Evolutionary conservation across 139 green algal species (phyloP), one percentile per base, ranked within the genome.

Genomic region (Prasinococcaceae sp.): DNA sequence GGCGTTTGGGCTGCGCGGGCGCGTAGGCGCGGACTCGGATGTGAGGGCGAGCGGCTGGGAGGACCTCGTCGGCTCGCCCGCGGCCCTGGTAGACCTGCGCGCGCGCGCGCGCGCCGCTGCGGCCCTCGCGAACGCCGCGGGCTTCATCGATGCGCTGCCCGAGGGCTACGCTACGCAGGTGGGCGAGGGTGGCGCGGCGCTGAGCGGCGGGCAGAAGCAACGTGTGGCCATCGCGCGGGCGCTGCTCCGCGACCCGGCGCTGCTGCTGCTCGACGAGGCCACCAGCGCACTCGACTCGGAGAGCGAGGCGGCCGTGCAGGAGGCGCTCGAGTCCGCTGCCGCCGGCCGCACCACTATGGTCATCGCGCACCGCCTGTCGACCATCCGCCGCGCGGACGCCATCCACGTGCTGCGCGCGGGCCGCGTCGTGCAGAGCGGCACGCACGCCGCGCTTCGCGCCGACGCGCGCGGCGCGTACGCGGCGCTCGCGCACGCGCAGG

Each of bases 221-320:
- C 65, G 84, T 37, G 85, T 92, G 22, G 80, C 84, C 33, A 90
- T 92, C 19, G 82, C 84, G 20, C 72, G 83, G n/a, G n/a, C n/a
- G n/a, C n/a, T n/a, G n/a, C 29, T 58, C 3, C 22, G 30, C 4
- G 41, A 66, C 9, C 60, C 60, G 3, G 44, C 24, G 2, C 20
- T 68, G 27, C 44, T 68, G 4, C 23, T 68, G 6, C 46, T 68
- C 39, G 60, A 68, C 43, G 60, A 68, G 41, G 50, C 60, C 10
- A 68, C 60, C 35, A 39, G 14, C 9, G 60, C 60, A 27, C 36
- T 68, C n/a, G 60, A 68, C 35, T 30, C 30, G 3, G 40, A 68
- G 27, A 49, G n/a, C 35, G 60, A 68, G 30, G 12, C 2, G 10
- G 26, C 56, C 26, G 61, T 69, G 20, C 47, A 57, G 37, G 43